phyloP scores from a whole-genome alignment of 306 rosid species.

The Quercus cerris region DNA sequence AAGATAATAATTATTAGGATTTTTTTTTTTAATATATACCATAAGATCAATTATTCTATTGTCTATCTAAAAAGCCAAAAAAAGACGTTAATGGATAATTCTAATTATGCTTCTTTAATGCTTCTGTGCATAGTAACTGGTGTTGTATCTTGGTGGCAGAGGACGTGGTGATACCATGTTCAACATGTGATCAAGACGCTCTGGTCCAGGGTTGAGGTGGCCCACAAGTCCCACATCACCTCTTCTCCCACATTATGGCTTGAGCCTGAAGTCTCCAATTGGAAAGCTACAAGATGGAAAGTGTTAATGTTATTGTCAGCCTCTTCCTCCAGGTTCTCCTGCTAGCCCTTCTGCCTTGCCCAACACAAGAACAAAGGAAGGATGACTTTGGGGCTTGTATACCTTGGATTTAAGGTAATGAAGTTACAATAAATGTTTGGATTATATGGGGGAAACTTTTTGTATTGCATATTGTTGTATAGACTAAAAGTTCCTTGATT shows the following conservation, averaged over 20 bases:
- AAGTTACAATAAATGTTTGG: slow-evolving; percentile 29
- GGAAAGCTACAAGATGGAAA: too few relatives aligned
- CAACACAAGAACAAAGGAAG: slow-evolving; percentile 26
- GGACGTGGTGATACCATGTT: slow-evolving; percentile 35
- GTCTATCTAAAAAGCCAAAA: background rate
- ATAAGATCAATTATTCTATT: too few relatives aligned
- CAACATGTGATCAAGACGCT: slow-evolving; percentile 52
- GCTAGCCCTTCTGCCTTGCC: slow-evolving; percentile 41
- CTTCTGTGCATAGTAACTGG: slow-evolving; percentile 16
- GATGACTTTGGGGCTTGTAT: too few relatives aligned
- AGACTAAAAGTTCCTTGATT: too few relatives aligned
- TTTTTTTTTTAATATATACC: too few relatives aligned
- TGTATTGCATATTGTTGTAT: too few relatives aligned
- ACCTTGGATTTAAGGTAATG: too few relatives aligned
- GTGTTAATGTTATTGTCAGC: too few relatives aligned
- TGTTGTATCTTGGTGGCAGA: slow-evolving; percentile 41
- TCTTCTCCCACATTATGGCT: slow-evolving; percentile 49
- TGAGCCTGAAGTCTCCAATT: slow-evolving; percentile 23
- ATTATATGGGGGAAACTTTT: too few relatives aligned
- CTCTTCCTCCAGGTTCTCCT: too few relatives aligned
- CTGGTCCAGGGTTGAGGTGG: slow-evolving; percentile 74
- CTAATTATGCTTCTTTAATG: background rate
- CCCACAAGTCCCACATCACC: slow-evolving; percentile 91
- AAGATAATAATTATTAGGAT: too few relatives aligned
- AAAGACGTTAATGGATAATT: background rate